Base-by-base conservation (phyloP, 1,284 basidiomycete species). In the Rhodotorula sp. region DNA sequence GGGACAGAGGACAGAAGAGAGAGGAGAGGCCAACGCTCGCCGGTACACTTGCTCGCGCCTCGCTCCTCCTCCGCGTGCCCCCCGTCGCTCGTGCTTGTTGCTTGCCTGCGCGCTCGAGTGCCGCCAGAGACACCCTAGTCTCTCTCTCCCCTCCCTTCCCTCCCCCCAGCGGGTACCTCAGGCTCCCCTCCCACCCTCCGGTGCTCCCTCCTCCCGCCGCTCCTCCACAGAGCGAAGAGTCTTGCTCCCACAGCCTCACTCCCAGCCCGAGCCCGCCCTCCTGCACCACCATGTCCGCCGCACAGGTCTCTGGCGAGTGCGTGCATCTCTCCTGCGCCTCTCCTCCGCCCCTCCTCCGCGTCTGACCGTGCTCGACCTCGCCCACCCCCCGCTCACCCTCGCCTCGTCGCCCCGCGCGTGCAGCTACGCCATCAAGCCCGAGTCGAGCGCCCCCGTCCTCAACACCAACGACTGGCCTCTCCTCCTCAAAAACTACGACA, bases 391-490 rank as follows among this genome's bases (percentile, higher is more conserved):
- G 22, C 50, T 29, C 50, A 27, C 17, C 17, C 60, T 50, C 44
- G 32, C 22, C 60, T 12, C 48, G 17, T 44, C n/a, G 34, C 21
- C 12, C 25, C 36, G 12, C 25, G 1, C 32, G 12, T 27, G n/a
- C 64, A 81, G 82, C 73, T 83, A 80, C 72, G 78, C 81, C 77
- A 82, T 84, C 78, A 82, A 83, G 79, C 83, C 83, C 61, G 80
- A 82, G 67, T 80, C 79, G 70, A 71, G 76, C 25, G 80, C 82
- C 27, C 81, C 82, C 21, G 79, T 77, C 63, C 79, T 84, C 66
- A 92, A 97, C 83, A 98, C 96, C 41, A 94, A 94, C 3, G 87
- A 97, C 83, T 99, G 97, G 97, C 97, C 97, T 46, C 85, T 99
- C 41, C 88, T 99, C 21, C 87, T 99, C 76, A 99, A 98, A 87